A percentile compares a stretch with the other conserved stretches of the same genome.
These are phyloP conservation scores for Vinca major DNA, from an alignment of 305 asterid species.

Conservation along the genomic window DNA sequence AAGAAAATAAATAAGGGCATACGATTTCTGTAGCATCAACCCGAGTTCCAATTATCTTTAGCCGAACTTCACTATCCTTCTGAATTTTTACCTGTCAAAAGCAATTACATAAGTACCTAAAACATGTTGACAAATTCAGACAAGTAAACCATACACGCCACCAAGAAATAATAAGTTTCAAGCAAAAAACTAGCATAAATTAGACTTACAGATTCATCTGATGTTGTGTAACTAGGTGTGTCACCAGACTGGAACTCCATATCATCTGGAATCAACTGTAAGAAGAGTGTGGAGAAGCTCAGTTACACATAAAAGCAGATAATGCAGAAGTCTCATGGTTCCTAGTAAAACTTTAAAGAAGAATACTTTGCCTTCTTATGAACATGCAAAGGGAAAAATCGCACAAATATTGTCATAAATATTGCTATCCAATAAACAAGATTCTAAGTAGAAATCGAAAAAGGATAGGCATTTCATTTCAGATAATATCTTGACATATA, in stretches of 20 bases:
- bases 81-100: conserved; percentile 68
- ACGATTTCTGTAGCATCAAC: conserved; percentile 96
- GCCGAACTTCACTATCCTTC: conserved; percentile 84
- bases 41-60: conserved; percentile 89
- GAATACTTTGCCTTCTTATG: neutral
- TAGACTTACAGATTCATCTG: conserved; percentile 81
- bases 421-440: neutral
- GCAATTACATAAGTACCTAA: conserved; percentile 1
- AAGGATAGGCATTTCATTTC: neutral
- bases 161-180: neutral
- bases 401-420: neutral
- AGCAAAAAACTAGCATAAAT: conserved; percentile 1
- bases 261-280: conserved; percentile 82
- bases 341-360: neutral
- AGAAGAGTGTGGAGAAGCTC: neutral
- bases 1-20: conserved; percentile 20
- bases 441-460: neutral
- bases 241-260: conserved; percentile 97
- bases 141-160: neutral
- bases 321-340: neutral
- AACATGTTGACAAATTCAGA: neutral
- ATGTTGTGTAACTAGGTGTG: conserved; percentile 80
- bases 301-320: neutral
- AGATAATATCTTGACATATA: neutral
- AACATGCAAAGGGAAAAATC: neutral